Conservation (phyloP, 2,329 filamentous ascomycete genomes). For the Alternaria gansuensis region DNA sequence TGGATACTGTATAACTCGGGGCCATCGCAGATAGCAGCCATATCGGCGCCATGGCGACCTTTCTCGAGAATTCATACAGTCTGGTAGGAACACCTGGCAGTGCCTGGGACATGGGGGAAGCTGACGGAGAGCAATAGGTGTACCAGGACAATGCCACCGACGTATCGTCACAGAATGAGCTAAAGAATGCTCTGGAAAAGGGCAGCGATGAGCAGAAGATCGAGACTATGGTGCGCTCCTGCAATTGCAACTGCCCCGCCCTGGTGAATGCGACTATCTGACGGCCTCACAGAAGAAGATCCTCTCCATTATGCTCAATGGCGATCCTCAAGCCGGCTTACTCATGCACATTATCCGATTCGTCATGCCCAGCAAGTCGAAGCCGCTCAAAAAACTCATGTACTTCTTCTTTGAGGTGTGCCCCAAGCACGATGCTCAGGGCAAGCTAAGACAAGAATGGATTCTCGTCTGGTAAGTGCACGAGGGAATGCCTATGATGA, state of each 20-base stretch:
- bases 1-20: slow-evolving; percentile 17
- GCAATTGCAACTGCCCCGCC: slow-evolving; percentile 37
- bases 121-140: slow-evolving; percentile 58
- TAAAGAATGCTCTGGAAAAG: slow-evolving; percentile 93
- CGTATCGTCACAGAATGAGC: slow-evolving; percentile 86
- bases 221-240: slow-evolving; percentile 68
- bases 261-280: slow-evolving; percentile 62
- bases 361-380: slow-evolving; percentile 98
- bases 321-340: slow-evolving; percentile 91
- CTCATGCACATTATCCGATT: slow-evolving; percentile 99
- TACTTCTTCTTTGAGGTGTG: slow-evolving; percentile 99
- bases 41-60: slow-evolving; percentile 80
- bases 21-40: slow-evolving; percentile 15
- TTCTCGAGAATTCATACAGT: slow-evolving; percentile 94
- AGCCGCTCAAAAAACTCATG: slow-evolving; percentile 94
- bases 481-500: too few species aligned
- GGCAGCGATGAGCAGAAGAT: slow-evolving; percentile 91
- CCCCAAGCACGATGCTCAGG: slow-evolving; percentile 88
- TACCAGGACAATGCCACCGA: slow-evolving; percentile 97
- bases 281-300: slow-evolving; percentile 72
- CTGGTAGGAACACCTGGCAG: slow-evolving; percentile 62
- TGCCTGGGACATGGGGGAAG: slow-evolving; percentile 31
- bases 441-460: slow-evolving; percentile 99
- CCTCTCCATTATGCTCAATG: slow-evolving; percentile 96
- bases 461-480: slow-evolving; percentile 89